phyloP scores from a whole-genome alignment of 305 asterid genomes.

The Fraxinus ornus region DNA sequence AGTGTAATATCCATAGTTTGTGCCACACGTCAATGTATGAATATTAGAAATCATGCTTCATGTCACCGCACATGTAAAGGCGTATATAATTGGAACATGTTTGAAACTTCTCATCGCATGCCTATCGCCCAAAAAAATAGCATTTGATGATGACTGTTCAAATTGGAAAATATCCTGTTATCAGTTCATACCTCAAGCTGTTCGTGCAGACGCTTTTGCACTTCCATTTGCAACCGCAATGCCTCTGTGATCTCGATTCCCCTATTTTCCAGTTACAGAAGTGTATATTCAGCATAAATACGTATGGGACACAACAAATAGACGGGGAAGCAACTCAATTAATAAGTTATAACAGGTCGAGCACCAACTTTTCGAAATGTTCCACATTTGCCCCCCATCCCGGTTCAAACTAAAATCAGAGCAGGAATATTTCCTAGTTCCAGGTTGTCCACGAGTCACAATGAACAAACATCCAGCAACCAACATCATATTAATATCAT shows the following conservation, averaged over 20 bases:
- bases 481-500: slow-evolving; percentile 1
- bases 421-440: slow-evolving; percentile 1
- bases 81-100: not conserved
- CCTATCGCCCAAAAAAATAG: not conserved
- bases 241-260: slow-evolving; percentile 90
- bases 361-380: slow-evolving; percentile 9
- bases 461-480: not conserved
- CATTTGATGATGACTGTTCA: not conserved
- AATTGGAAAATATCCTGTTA: not conserved
- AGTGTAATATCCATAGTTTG: not conserved
- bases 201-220: slow-evolving; percentile 86
- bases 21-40: not conserved
- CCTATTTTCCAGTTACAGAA: slow-evolving; percentile 39
- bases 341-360: not conserved
- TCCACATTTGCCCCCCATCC: not conserved
- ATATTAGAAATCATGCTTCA: not conserved
- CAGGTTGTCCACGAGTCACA: not conserved
- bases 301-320: not conserved
- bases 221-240: slow-evolving; percentile 80
- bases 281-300: slow-evolving; percentile 15
- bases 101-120: not conserved
- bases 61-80: not conserved
- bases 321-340: not conserved
- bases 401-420: not conserved
- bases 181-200: slow-evolving; percentile 73